These are phyloP conservation scores for Pseudocercospora crystallina DNA, from an alignment of 2,329 filamentous ascomycete species.

Conservation along the genomic window DNA sequence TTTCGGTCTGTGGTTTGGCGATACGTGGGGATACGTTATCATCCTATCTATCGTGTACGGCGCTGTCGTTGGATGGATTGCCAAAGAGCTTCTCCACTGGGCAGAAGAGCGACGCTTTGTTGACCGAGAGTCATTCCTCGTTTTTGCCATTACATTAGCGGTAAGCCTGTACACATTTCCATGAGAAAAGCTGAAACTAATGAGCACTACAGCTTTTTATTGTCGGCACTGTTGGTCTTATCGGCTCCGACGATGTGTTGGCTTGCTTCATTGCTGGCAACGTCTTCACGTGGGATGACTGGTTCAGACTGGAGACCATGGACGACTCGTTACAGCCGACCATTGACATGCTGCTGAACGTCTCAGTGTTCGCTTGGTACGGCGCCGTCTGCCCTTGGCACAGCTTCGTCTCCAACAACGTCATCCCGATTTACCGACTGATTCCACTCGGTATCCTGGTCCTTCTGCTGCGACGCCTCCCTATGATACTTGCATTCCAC, in stretches of 20 bases:
- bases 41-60: conserved; percentile 77
- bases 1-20: conserved; percentile 78
- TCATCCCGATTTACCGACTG: conserved; percentile 73
- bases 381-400: conserved; percentile 82
- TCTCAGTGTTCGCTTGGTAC: conserved; percentile 84
- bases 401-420: conserved; percentile 63
- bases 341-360: conserved; percentile 90
- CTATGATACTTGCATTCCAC: conserved; percentile 72
- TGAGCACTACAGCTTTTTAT: conserved; percentile 65
- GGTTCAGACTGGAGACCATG: conserved; percentile 84
- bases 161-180: conserved; percentile 43
- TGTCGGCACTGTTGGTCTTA: conserved; percentile 79
- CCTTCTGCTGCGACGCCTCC: conserved; percentile 73
- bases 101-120: conserved; percentile 79
- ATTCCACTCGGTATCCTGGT: conserved; percentile 73
- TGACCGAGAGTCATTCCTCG: conserved; percentile 82
- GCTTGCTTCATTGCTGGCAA: conserved; percentile 93
- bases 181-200: conserved; percentile 7
- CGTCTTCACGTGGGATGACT: conserved; percentile 84
- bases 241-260: conserved; percentile 85
- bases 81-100: conserved; percentile 79
- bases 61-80: conserved; percentile 73
- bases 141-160: conserved; percentile 80
- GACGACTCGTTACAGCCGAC: conserved; percentile 94
- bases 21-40: conserved; percentile 83